Conservation (phyloP, 2,329 filamentous ascomycete genomes). For the Xylaria arbuscula region DNA sequence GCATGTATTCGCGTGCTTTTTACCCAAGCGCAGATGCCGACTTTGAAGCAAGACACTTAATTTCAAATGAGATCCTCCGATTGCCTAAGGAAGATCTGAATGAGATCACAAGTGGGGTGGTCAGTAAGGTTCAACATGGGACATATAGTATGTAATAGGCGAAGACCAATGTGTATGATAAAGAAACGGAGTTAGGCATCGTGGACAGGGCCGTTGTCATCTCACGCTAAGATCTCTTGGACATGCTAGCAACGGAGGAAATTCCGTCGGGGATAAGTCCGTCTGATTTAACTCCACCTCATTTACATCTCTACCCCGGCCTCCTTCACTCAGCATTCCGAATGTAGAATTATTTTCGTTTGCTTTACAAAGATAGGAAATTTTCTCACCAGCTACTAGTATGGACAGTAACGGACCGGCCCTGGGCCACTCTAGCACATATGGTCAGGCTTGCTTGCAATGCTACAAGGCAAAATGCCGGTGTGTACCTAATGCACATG, state of each 20-base stretch:
- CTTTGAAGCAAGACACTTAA: slow-evolving; percentile 53
- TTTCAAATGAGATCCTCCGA: slow-evolving; percentile 63
- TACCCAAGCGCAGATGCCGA: slow-evolving; percentile 53
- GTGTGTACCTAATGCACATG: slow-evolving; percentile 39
- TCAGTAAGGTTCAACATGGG: slow-evolving; percentile 8
- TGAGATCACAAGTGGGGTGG: slow-evolving; percentile 55
- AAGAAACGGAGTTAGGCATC: background rate
- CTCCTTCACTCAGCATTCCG: background rate
- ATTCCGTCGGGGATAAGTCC: slow-evolving; percentile 21
- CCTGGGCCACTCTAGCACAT: slow-evolving; percentile 30
- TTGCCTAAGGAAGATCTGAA: slow-evolving; percentile 69
- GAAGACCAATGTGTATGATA: background rate
- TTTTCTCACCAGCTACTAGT: background rate
- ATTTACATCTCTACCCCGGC: background rate
- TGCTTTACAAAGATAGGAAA: background rate
- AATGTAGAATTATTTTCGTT: background rate
- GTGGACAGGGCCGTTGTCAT: background rate
- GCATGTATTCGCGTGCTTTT: slow-evolving; percentile 68
- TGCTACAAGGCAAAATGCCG: slow-evolving; percentile 45
- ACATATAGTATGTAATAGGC: slow-evolving; percentile 1
- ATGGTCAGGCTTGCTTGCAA: slow-evolving; percentile 43
- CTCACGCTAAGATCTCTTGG: background rate
- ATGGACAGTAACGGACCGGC: slow-evolving; percentile 27
- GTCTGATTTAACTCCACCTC: slow-evolving; percentile 14
- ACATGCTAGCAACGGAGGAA: background rate